phyloP scores from a whole-genome alignment of 2,329 filamentous ascomycete species.

The Exophiala oligosperma region DNA sequence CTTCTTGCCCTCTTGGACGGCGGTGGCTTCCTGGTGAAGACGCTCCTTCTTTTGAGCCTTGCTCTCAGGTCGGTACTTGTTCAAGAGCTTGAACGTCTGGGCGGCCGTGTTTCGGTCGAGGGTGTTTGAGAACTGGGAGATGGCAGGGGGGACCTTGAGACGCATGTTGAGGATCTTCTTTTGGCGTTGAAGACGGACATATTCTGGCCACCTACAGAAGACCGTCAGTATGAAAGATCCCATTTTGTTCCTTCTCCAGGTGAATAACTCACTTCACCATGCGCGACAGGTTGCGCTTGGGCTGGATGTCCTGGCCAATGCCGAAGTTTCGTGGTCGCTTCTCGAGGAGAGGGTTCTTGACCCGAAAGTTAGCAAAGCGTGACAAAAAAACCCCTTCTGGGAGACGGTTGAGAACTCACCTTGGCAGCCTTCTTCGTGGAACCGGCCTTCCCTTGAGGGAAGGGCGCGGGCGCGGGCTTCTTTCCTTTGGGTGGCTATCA shows the following conservation, averaged over 20 bases:
- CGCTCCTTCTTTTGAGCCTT: slow-evolving; percentile 99
- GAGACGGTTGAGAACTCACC: slow-evolving; percentile 53
- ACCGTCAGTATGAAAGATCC: too few species aligned
- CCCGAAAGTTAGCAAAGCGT: slow-evolving; percentile 18
- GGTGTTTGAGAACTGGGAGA: slow-evolving; percentile 96
- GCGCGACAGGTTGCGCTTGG: slow-evolving; percentile 88
- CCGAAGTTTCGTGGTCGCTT: slow-evolving; percentile 96
- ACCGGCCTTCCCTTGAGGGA: slow-evolving; percentile 89
- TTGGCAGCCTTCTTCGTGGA: slow-evolving; percentile 89
- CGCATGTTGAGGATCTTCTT: slow-evolving; percentile 97
- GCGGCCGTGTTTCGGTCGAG: slow-evolving; percentile 96
- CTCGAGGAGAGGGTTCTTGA: slow-evolving; percentile 97
- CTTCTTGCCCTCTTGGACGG: slow-evolving; percentile 98
- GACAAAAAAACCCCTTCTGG: background rate
- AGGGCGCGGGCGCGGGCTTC: slow-evolving; percentile 96
- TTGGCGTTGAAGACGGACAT: slow-evolving; percentile 95
- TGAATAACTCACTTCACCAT: slow-evolving; percentile 72
- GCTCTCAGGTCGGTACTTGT: slow-evolving; percentile 99
- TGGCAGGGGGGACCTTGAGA: slow-evolving; percentile 95
- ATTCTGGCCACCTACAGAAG: slow-evolving; percentile 76
- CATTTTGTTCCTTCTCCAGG: background rate
- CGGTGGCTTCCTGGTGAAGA: slow-evolving; percentile 95
- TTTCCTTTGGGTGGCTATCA: slow-evolving; percentile 99
- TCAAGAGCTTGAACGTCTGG: slow-evolving; percentile 97
- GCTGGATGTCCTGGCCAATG: slow-evolving; percentile 98